Percentiles rank a stretch among this genome's conserved stretches.
Evolutionary conservation across 306 rosid species (phyloP).

Genomic region (Neltuma alba): DNA sequence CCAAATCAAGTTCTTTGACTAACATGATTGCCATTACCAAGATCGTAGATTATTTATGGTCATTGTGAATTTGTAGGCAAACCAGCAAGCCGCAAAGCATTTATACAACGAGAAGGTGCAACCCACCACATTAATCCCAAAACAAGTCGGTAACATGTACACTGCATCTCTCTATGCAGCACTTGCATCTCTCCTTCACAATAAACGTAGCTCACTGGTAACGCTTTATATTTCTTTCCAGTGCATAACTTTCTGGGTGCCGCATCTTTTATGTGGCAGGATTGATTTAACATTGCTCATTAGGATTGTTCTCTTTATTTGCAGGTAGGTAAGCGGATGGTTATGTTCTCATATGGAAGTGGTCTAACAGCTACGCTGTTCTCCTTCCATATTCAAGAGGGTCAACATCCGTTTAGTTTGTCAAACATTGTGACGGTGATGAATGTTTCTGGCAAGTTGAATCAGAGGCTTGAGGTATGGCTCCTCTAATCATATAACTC

Average conservation of each 20-base stretch:
- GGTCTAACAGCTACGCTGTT: constrained; percentile 85
- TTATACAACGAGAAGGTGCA: constrained; percentile 71
- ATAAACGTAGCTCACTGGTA: constrained; percentile 64
- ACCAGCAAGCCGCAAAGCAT: constrained; percentile 73
- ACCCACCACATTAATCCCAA: constrained; percentile 78
- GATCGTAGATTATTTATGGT: constrained; percentile 7
- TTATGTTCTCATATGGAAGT: constrained; percentile 87
- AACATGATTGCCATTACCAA: constrained; percentile 8
- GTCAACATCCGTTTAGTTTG: constrained; percentile 71
- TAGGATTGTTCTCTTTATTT: constrained; percentile 22
- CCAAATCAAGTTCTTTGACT: not conserved
- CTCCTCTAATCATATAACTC: constrained; percentile 1
- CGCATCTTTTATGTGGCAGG: not conserved
- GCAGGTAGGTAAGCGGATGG: constrained; percentile 69
- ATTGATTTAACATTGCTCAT: constrained; percentile 18
- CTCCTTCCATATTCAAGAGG: constrained; percentile 59
- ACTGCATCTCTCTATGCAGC: constrained; percentile 86
- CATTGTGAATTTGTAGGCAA: constrained; percentile 48
- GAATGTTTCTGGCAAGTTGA: constrained; percentile 76
- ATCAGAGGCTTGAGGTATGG: constrained; percentile 72
- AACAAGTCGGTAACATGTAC: constrained; percentile 91
- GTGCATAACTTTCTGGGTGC: not conserved
- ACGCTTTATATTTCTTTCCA: not conserved
- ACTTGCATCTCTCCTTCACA: constrained; percentile 75
- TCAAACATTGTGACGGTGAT: constrained; percentile 62